Conservation (phyloP, 2,329 filamentous ascomycete species). For the Stagonosporopsis vannaccii region DNA sequence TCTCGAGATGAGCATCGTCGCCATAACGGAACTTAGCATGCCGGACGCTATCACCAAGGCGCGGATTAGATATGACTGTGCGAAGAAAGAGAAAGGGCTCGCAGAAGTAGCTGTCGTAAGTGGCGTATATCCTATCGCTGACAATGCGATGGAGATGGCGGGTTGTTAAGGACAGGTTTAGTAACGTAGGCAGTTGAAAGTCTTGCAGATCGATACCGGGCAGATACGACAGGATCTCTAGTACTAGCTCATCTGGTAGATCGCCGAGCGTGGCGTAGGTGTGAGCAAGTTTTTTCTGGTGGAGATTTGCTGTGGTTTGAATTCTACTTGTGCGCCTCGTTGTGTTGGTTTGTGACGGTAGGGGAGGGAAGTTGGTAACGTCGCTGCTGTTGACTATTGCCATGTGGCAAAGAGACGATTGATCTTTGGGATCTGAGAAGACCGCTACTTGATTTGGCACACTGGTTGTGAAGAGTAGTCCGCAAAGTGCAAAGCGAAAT, state of each 20-base stretch:
- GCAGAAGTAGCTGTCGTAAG: slow-evolving; percentile 32
- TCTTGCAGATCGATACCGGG: slow-evolving; percentile 24
- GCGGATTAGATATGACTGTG: slow-evolving; percentile 29
- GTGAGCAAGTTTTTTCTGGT: not conserved
- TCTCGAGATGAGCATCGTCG: slow-evolving; percentile 10
- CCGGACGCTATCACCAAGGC: slow-evolving; percentile 26
- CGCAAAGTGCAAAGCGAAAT: not conserved
- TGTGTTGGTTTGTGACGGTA: slow-evolving; percentile 24
- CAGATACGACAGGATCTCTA: slow-evolving; percentile 34
- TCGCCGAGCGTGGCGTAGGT: slow-evolving; percentile 23
- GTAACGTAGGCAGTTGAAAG: slow-evolving; percentile 28
- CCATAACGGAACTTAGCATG: slow-evolving; percentile 26
- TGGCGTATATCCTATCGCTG: slow-evolving; percentile 27
- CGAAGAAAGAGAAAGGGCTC: slow-evolving; percentile 41
- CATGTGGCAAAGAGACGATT: slow-evolving; percentile 13
- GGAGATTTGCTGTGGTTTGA: not conserved
- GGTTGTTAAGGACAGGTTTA: slow-evolving; percentile 33
- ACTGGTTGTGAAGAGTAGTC: not conserved
- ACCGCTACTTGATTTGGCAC: not conserved
- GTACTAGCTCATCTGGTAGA: slow-evolving; percentile 40
- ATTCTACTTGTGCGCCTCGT: not conserved
- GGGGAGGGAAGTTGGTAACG: slow-evolving; percentile 27
- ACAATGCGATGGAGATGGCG: slow-evolving; percentile 33
- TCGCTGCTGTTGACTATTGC: slow-evolving; percentile 22
- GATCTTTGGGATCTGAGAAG: not conserved